Percentiles rank a stretch among this genome's conserved stretches.
Evolutionary conservation across 2,329 filamentous ascomycete genomes (phyloP).

Genomic region (Aureobasidium namibiae): DNA sequence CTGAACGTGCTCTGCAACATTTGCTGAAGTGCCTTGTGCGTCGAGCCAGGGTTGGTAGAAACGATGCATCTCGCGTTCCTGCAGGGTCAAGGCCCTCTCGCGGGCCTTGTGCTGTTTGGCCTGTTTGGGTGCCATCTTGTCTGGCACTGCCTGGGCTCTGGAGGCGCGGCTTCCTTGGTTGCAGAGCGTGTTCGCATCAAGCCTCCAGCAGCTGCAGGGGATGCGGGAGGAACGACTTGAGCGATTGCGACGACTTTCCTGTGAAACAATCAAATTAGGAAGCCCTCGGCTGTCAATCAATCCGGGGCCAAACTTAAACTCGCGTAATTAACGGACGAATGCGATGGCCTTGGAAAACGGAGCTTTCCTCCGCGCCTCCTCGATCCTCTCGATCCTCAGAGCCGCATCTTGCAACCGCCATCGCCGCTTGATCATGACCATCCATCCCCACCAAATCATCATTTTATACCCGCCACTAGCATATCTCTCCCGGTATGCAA

Average conservation of each 20-base stretch:
- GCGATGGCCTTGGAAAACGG: not conserved
- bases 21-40: constrained; percentile 19
- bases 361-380: not conserved
- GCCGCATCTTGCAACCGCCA: no score
- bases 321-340: not conserved
- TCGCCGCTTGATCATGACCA: no score
- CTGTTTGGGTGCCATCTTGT: not conserved
- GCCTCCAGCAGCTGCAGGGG: not conserved
- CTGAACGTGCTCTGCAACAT: constrained; percentile 18
- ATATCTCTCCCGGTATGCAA: no score
- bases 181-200: not conserved
- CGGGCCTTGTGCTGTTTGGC: not conserved
- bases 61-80: constrained; percentile 17
- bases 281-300: not conserved
- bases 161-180: not conserved
- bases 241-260: not conserved
- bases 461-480: no score
- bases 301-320: not conserved
- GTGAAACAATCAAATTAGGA: not conserved
- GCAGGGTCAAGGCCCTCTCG: constrained; percentile 13
- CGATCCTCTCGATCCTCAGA: no score
- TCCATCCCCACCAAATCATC: no score
- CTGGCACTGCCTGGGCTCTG: not conserved
- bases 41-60: constrained; percentile 22
- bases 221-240: not conserved